A percentile compares a stretch with the other conserved stretches of the same genome.
Conservation (phyloP, 2,329 filamentous ascomycete species). For the Phaeomoniella chlamydospora region DNA sequence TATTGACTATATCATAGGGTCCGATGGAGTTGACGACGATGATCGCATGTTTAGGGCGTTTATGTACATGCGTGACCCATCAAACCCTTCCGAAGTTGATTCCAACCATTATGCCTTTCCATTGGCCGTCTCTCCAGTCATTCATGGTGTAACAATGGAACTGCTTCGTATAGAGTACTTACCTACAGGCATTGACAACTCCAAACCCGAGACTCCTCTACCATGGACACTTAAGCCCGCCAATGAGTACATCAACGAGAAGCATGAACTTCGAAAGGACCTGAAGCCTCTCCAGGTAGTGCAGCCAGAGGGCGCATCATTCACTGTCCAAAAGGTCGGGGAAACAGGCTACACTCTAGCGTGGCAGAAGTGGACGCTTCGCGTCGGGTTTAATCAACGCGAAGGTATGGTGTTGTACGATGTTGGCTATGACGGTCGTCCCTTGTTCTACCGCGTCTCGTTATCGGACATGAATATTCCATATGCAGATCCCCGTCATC, state of each 20-base stretch:
- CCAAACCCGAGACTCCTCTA: conserved; percentile 41
- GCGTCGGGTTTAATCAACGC: conserved; percentile 46
- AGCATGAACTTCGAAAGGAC: conserved; percentile 44
- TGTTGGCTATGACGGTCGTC: conserved; percentile 48
- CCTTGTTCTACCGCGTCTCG: conserved; percentile 51
- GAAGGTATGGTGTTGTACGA: conserved; percentile 57
- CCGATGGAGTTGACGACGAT: conserved; percentile 36
- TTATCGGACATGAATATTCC: conserved; percentile 52
- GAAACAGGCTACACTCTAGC: conserved; percentile 39
- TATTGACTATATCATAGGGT: conserved; percentile 20
- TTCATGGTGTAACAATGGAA: conserved; percentile 47
- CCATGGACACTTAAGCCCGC: conserved; percentile 33
- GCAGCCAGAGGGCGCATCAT: conserved; percentile 51
- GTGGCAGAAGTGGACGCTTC: conserved; percentile 54
- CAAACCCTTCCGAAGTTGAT: conserved; percentile 44
- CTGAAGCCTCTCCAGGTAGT: conserved; percentile 50
- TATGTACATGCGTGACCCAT: conserved; percentile 50
- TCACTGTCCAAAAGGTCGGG: conserved; percentile 35
- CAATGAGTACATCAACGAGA: conserved; percentile 54
- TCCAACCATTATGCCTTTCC: conserved; percentile 57
- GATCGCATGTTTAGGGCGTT: conserved; percentile 48
- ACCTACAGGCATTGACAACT: conserved; percentile 50
- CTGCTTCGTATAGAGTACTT: conserved; percentile 56
- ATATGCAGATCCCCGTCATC: conserved; percentile 49
- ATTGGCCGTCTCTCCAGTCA: conserved; percentile 51